Conservation (phyloP, 768 basidiomycete genomes). For the Boletus rubescentipes region DNA sequence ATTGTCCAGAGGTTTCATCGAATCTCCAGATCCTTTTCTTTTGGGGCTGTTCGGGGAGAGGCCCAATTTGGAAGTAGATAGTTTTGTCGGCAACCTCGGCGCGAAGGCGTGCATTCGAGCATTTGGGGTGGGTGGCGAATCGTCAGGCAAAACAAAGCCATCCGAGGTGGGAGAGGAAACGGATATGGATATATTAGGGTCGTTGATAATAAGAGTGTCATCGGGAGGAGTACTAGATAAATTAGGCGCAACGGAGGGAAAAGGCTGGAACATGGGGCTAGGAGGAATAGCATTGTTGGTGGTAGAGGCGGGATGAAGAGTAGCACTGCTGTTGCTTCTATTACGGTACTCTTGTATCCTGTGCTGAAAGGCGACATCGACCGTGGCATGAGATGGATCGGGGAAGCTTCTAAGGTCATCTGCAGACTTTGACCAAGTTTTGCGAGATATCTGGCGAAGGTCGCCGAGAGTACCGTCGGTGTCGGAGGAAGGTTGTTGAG, state of each 20-base stretch:
- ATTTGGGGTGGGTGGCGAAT: conserved; percentile 46
- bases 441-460: conserved; percentile 65
- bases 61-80: conserved; percentile 52
- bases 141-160: conserved; percentile 31
- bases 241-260: conserved; percentile 35
- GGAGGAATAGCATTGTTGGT: conserved; percentile 25
- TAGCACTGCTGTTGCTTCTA: conserved; percentile 56
- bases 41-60: conserved; percentile 52
- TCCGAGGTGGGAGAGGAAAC: conserved; percentile 45
- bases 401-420: conserved; percentile 70
- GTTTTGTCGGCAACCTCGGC: conserved; percentile 67
- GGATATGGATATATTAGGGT: conserved; percentile 46
- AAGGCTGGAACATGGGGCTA: conserved; percentile 41
- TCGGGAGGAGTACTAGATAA: conserved; percentile 23
- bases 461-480: conserved; percentile 53
- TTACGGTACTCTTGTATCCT: conserved; percentile 65
- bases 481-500: conserved; percentile 29
- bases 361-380: conserved; percentile 55
- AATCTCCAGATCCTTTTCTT: conserved; percentile 48
- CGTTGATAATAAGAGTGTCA: conserved; percentile 17
- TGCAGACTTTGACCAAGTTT: conserved; percentile 76
- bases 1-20: conserved; percentile 34
- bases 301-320: conserved; percentile 40
- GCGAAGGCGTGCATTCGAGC: conserved; percentile 70
- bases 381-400: conserved; percentile 31